A percentile compares a stretch with the other conserved stretches of the same genome.
These are phyloP conservation scores for Chytriomyces sp. DNA, from an alignment of 192 early-diverging fungal genomes.

Conservation along the genomic window DNA sequence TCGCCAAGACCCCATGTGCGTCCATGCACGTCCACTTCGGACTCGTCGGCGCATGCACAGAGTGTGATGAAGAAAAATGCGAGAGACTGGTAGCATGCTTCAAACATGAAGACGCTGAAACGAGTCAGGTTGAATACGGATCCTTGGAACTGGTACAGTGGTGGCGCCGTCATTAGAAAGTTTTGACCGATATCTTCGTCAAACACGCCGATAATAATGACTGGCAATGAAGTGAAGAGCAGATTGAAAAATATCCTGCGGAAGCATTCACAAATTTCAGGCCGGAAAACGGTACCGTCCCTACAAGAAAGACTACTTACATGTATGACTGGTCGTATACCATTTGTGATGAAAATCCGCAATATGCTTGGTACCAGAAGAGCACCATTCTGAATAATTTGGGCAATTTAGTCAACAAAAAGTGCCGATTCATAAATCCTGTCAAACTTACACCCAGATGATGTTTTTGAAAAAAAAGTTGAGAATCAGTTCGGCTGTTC, in stretches of 20 bases:
- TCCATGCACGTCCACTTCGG: conserved; percentile 39
- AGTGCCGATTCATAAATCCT: too few relatives aligned
- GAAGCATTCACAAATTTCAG: background rate
- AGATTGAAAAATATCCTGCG: conserved; percentile 80
- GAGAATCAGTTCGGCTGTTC: conserved; percentile 49
- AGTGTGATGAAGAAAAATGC: conserved; percentile 73
- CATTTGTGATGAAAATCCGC: conserved; percentile 79
- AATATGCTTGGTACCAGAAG: conserved; percentile 91
- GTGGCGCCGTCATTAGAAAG: conserved; percentile 72
- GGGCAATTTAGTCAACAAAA: conserved; percentile 45
- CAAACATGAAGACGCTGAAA: conserved; percentile 82
- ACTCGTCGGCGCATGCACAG: conserved; percentile 48
- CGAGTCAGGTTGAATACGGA: conserved; percentile 74
- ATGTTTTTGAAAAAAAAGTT: conserved; percentile 97
- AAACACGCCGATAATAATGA: conserved; percentile 69
- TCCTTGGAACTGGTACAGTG: conserved; percentile 77
- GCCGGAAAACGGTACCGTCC: too few relatives aligned
- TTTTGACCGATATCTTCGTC: conserved; percentile 81
- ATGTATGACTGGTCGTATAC: conserved; percentile 89
- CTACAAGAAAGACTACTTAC: conserved; percentile 9
- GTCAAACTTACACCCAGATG: conserved; percentile 66
- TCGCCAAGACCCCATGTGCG: conserved; percentile 35
- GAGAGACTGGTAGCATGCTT: conserved; percentile 88
- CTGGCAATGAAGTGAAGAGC: conserved; percentile 83
- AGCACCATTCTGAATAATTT: conserved; percentile 66